Evolutionary conservation across 2,329 filamentous ascomycete species (phyloP), one percentile per base, ranked within the genome.

Genomic region (Monosporascus sp.): DNA sequence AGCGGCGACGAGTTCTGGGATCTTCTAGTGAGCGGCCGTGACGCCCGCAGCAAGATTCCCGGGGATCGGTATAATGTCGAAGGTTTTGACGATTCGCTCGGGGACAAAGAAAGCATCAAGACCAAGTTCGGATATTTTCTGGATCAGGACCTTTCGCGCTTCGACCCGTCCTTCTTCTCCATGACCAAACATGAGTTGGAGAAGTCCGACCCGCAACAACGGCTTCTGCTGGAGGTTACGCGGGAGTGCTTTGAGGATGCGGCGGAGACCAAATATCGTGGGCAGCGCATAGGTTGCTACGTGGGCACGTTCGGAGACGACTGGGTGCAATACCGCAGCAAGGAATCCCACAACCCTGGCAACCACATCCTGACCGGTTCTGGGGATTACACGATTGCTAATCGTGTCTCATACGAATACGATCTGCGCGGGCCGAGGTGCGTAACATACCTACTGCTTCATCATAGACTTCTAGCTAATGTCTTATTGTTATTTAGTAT

Each of bases 221-320:
- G 64, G 17, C 54, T 63, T 25, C 44, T 64, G 34, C 56, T 66
- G 2, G 60, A 68, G 39, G 55, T 68, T 17, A 54, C 61, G 15
- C 62, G 60, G 17, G 67, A 69, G 50, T 63, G 61, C 8, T 54
- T 68, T 24, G 66, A 68, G 36, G 58, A 60, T 51, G 62, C 66
- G 6, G 66, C 65, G 11, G 61, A 66, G 46, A 56, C 60, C 2
- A 54, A 60, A 20, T 66, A 62, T 31, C 56, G 62, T n/a, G 69
- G 68, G 15, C 64, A 60, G 44, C 42, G 51, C 5, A 64, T 70
- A 5, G 69, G 68, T 2, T 61, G 57, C 46, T 71, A 65, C 41
- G 60, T 70, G 4, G 70, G 69, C 2, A 62, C 53, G 2, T 70
- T 66, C 41, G 62, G 63, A 2, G 60, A 68, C 8, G 67, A 70